Base-by-base conservation (phyloP, 2,329 filamentous ascomycete species). In the Cladosporium colombiae region DNA sequence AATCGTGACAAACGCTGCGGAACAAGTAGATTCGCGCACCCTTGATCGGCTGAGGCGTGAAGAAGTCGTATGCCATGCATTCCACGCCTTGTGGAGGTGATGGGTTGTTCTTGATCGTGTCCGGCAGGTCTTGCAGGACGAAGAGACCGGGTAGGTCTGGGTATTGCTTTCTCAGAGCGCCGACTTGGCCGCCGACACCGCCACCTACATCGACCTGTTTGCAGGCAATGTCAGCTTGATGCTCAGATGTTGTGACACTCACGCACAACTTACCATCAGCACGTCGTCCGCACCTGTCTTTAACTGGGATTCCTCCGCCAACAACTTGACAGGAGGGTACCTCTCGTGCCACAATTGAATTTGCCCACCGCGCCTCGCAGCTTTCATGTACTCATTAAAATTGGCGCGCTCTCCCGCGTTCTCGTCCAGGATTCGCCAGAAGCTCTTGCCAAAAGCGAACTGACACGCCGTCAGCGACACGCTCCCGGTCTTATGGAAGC, bases 21-120 rank as follows among this genome's bases (percentile, higher is more conserved):
- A 71, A 58, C 50, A 68, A 63, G 49, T 71, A 71, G 10, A 75
- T 64, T 37, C 75, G 71, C 10, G 64, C 63, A 33, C 55, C 64
- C 52, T 66, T 64, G 21, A 70, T 29, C 16, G 67, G 68, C 50
- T 70, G 68, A n/a, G 67, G 61, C 1, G 33, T 65, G 56, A 70
- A 69, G 61, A 70, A 68, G 49, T 70, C 68, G 53, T 70, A 63
- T 7, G 56, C 13, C 55, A 69, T 66, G 21, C 37, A 29, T 18
- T 69, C 62, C 5, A 70, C 60, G 23, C 63, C 62, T 18, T 31
- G 37, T 8, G 50, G 64, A 14, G 46, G 40, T 10, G 18, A 16
- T 40, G 23, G 14, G 13, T 53, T 68, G 14, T 49, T 29, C 5
- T 59, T 44, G 23, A 70, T 40, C 23, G 68, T 69, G 13, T 59